Percentiles rank a stretch among this genome's conserved stretches.
phyloP scores from a whole-genome alignment of 306 rosid genomes.

The Quercus rubra region DNA sequence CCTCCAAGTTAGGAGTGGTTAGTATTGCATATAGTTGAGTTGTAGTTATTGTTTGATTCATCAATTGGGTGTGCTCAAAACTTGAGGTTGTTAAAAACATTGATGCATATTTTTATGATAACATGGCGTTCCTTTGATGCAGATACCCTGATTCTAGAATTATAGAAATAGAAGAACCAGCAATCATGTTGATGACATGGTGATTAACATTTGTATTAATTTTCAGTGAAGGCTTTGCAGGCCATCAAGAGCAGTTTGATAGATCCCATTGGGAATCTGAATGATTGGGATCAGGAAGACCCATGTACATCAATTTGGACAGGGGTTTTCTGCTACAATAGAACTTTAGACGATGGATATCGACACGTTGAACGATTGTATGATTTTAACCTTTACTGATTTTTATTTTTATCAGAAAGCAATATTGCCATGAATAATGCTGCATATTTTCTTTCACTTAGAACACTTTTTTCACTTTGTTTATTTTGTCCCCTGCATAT shows the following conservation, averaged over 20 bases:
- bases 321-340: constrained; percentile 68
- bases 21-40: neutral
- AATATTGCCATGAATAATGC: neutral
- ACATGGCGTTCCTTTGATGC: neutral
- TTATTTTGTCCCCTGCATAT: neutral
- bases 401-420: constrained; percentile 15
- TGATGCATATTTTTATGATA: neutral
- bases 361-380: constrained; percentile 85
- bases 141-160: neutral
- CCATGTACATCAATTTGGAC: constrained; percentile 78
- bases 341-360: constrained; percentile 47
- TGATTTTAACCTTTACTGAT: constrained; percentile 19
- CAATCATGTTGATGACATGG: constrained; percentile 10
- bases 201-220: constrained; percentile 18
- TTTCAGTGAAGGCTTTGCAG: constrained; percentile 72
- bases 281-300: constrained; percentile 71
- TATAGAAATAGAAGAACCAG: neutral
- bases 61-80: neutral
- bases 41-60: neutral
- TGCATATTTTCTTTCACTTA: neutral
- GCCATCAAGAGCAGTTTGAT: constrained; percentile 50
- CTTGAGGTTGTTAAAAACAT: neutral
- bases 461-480: neutral
- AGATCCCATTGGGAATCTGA: constrained; percentile 73
- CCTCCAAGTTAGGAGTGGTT: neutral